A percentile compares a stretch with the other conserved stretches of the same genome.
These are phyloP conservation scores for Mycena pura DNA, from an alignment of 768 basidiomycete species.

Conservation along the genomic window DNA sequence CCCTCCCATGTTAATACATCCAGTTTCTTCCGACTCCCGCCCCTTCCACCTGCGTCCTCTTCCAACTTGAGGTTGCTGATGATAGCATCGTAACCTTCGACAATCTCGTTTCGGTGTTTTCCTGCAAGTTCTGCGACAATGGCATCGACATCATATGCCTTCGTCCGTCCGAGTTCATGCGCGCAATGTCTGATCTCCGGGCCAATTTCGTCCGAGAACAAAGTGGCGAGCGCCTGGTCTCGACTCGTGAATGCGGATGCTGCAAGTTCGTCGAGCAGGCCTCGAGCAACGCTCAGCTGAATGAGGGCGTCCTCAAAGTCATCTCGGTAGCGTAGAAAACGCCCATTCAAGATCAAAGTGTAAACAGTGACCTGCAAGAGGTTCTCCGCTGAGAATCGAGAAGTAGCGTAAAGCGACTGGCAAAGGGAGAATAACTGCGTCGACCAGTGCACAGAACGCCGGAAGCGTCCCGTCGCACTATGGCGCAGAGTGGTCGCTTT, in stretches of 20 bases:
- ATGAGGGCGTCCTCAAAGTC: slow-evolving; percentile 78
- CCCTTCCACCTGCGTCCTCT: slow-evolving; percentile 41
- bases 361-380: slow-evolving; percentile 80
- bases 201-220: slow-evolving; percentile 86
- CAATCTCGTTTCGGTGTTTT: slow-evolving; percentile 62
- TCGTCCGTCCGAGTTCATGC: slow-evolving; percentile 80
- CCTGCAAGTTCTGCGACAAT: slow-evolving; percentile 71
- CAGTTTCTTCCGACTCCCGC: slow-evolving; percentile 59
- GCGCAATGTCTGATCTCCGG: slow-evolving; percentile 94
- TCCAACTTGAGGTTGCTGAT: slow-evolving; percentile 58
- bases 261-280: slow-evolving; percentile 73
- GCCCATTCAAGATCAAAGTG: slow-evolving; percentile 81
- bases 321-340: slow-evolving; percentile 78
- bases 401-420: slow-evolving; percentile 63
- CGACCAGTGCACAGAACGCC: slow-evolving; percentile 81
- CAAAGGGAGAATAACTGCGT: slow-evolving; percentile 77
- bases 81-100: slow-evolving; percentile 66
- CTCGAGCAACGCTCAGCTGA: slow-evolving; percentile 80
- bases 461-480: slow-evolving; percentile 79
- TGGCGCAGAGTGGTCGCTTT: slow-evolving; percentile 67
- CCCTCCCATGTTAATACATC: slow-evolving; percentile 78
- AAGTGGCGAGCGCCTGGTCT: slow-evolving; percentile 86
- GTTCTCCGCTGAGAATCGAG: slow-evolving; percentile 60
- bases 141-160: slow-evolving; percentile 82
- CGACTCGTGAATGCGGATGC: slow-evolving; percentile 69